phyloP scores from a whole-genome alignment of 495 filamentous ascomycete species.

The Echria macrotheca region DNA sequence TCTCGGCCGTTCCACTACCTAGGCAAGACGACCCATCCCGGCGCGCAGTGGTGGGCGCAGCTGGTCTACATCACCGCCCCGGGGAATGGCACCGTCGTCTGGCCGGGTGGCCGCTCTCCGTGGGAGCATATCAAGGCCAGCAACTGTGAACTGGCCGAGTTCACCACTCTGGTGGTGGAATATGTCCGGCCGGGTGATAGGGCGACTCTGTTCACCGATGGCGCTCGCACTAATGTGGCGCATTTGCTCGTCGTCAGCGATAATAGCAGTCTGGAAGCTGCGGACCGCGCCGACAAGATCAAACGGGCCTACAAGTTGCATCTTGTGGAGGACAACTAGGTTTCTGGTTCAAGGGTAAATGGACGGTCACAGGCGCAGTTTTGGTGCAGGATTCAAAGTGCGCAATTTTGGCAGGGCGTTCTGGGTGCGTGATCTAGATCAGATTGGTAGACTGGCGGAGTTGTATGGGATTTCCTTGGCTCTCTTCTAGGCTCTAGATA shows the following conservation, averaged over 20 bases:
- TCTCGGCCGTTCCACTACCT: conserved; percentile 22
- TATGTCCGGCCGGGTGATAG: conserved; percentile 18
- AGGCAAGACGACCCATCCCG: not conserved
- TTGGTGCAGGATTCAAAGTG: too few relatives aligned
- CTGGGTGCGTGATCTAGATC: too few relatives aligned
- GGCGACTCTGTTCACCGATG: conserved; percentile 18
- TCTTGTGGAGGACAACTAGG: too few relatives aligned
- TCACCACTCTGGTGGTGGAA: conserved; percentile 21
- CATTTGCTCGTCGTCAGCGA: conserved; percentile 21
- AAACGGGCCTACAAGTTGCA: not conserved
- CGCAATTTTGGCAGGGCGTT: too few relatives aligned
- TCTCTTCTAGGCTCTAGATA: too few relatives aligned
- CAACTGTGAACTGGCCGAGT: conserved; percentile 18
- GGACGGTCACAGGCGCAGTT: too few relatives aligned
- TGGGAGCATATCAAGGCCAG: conserved; percentile 24
- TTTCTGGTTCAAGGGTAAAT: too few relatives aligned
- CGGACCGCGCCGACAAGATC: not conserved
- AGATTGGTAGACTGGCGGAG: too few relatives aligned
- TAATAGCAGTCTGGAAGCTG: conserved; percentile 18
- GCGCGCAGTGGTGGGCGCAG: conserved; percentile 25
- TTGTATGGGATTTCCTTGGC: too few relatives aligned
- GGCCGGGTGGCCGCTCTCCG: conserved; percentile 10
- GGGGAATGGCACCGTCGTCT: conserved; percentile 13
- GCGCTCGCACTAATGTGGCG: conserved; percentile 23
- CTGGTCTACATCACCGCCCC: conserved; percentile 28